Evolutionary conservation across 2,329 filamentous ascomycete species (phyloP).

Genomic region (Periconia sp.): DNA sequence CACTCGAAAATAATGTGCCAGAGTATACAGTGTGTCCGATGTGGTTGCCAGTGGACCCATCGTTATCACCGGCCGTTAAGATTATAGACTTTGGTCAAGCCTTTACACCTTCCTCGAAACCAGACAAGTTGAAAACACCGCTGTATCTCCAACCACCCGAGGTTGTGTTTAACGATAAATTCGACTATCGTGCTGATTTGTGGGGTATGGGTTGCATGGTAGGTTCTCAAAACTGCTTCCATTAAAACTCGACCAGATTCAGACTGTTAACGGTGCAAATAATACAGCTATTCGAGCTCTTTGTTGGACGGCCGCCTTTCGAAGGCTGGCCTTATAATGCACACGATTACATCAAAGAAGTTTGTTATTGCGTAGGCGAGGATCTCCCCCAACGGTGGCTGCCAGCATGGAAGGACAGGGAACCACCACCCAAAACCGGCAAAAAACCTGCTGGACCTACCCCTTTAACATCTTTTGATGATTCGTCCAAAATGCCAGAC

Average conservation of each 20-base stretch:
- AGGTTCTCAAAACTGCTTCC: conserved; percentile 18
- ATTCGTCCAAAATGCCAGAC: too few species aligned
- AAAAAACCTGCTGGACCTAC: too few species aligned
- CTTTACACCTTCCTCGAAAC: conserved; percentile 30
- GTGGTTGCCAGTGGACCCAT: conserved; percentile 4
- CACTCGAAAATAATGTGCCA: conserved; percentile 18
- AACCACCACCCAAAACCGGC: too few species aligned
- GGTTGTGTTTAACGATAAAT: conserved; percentile 39
- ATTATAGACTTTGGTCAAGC: conserved; percentile 44
- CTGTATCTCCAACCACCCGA: conserved; percentile 42
- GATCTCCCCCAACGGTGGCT: conserved; percentile 41
- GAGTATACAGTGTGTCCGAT: conserved; percentile 19
- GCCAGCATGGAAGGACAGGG: conserved; percentile 25
- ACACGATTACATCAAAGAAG: conserved; percentile 38
- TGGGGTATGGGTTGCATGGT: conserved; percentile 45
- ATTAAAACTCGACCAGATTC: conserved; percentile 25
- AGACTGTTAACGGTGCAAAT: conserved; percentile 13
- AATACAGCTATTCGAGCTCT: conserved; percentile 46
- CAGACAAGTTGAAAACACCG: conserved; percentile 37
- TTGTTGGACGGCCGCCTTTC: conserved; percentile 43
- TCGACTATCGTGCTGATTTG: conserved; percentile 42
- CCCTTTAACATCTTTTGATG: too few species aligned
- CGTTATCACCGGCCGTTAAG: conserved; percentile 8
- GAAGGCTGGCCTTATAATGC: conserved; percentile 41
- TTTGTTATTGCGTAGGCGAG: conserved; percentile 37